Base-by-base conservation (phyloP, 345 rosid genomes). In the Capsella bursapastoris region DNA sequence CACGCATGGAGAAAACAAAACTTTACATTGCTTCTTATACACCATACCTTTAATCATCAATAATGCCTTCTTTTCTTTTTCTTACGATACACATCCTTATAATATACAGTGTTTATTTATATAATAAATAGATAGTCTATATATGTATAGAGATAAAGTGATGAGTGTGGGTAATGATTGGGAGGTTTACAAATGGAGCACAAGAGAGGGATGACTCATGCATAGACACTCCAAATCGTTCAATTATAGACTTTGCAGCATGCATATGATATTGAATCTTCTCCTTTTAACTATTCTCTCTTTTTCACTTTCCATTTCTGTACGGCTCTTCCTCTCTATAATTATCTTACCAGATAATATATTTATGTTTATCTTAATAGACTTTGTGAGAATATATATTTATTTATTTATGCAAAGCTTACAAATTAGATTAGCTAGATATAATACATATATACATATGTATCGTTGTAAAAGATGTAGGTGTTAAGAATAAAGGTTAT, bases 41-140 rank as follows among this genome's bases (percentile, higher is more conserved):
- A 64, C 75, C 80, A 76, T 63, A 76, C 59, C 80, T 76, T 76
- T 76, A 69, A 55, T 55, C 29, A 69, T 70, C 71, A 76, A 63
- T 76, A 76, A 70, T 70, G 59, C 28, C 28, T 2, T 51, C 56
- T 70, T 70, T 64, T 6, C 49, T 63, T 76, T 69, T 62, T 56
- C 70, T 62, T 63, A 63, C 66, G 35, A 70, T 76, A 55, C 70
- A 68, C 70, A 63, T 69, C 75, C 70, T 13, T 63, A 31, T 61
- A 68, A 31, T 61, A 68, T 29, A 63, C 71, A 56, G 58, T 69
- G 35, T 62, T 69, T 52, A 8, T 6, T 34, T 52, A 38, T 59
- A 22, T 41, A 59, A 27, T 15, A 28, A 35, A 25, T 68, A 60
- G 18, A 57, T 16, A 34, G 37, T 34, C 6, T 34, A 32, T 74